Evolutionary conservation across 2,329 filamentous ascomycete genomes (phyloP).

Genomic region (Colletotrichum higginsianum): DNA sequence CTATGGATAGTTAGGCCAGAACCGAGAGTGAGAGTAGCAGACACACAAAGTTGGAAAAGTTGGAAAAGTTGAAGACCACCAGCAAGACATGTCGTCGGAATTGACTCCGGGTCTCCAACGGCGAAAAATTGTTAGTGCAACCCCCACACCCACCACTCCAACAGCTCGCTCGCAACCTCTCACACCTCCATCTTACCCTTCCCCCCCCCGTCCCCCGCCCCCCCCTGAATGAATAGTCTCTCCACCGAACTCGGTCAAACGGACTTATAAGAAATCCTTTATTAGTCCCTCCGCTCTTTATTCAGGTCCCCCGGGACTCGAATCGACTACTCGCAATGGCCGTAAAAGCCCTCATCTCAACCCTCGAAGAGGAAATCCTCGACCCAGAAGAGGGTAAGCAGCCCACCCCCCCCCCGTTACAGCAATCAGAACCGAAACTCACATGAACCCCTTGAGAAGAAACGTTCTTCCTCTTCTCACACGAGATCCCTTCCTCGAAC

Average conservation of each 20-base stretch:
- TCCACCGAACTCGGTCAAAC: neutral
- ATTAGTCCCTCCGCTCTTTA: no score
- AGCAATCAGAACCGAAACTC: constrained; percentile 4
- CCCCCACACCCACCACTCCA: neutral
- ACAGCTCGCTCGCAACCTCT: neutral
- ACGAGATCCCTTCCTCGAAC: constrained; percentile 79
- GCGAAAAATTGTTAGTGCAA: constrained; percentile 5
- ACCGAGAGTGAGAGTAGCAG: no score
- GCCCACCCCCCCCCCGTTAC: constrained; percentile 3
- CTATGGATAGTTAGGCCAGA: no score
- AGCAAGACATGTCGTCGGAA: neutral
- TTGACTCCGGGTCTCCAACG: neutral
- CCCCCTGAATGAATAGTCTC: no score
- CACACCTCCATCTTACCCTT: neutral
- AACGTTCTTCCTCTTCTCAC: constrained; percentile 88
- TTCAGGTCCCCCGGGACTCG: neutral
- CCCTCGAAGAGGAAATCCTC: constrained; percentile 60
- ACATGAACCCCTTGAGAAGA: constrained; percentile 67
- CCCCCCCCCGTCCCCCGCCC: neutral
- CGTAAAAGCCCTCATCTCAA: constrained; percentile 47
- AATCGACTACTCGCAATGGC: neutral
- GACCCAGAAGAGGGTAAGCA: constrained; percentile 64
- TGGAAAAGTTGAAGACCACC: neutral
- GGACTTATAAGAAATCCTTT: neutral
- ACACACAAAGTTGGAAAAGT: neutral